Evolutionary conservation across 805 yeast species (phyloP), one percentile per base, ranked within the genome.

Genomic region (Candida parachauliodes): DNA sequence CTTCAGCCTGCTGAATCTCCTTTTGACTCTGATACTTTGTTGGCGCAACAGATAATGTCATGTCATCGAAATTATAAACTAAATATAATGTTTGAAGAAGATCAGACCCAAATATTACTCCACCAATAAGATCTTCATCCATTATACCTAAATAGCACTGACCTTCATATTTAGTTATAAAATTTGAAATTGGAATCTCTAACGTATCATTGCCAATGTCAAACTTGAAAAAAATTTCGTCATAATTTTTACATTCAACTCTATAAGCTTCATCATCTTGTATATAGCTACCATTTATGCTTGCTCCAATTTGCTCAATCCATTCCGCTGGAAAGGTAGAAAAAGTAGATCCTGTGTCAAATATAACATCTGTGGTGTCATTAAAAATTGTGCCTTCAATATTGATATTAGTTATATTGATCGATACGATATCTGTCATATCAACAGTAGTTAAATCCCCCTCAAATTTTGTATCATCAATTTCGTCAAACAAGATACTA

Each of bases 231-330:
- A 9, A 5, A 10, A 21, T 21, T 8, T 24, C 5, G 17, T 8
- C 14, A 12, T 14, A n/a, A 12, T 12, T 11, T 27, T 31, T 40
- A 53, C 88, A 82, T 4, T 56, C 55, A 44, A 74, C 49, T 5
- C 59, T 22, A 50, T 77, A 82, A 30, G 68, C 70, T 1, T 76
- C 79, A 4, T 61, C 45, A 2, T 46, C 34, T 2, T 49, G 22
- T 8, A 71, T 60, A 45, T 68, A 80, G 1, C 47, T 20, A 2
- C 80, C 78, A 25, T 68, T 51, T 18, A 67, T 36, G 44, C 62
- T 49, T 31, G 35, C 21, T 2, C 70, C 77, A 19, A 73, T 38
- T 23, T 48, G 42, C 10, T 48, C 33, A 11, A 70, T 53, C 29
- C 71, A 42, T 1, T 49, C 22, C 1, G 48, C 12, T 28, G 81